These are phyloP conservation scores for Exophiala xenobiotica DNA, from an alignment of 2,329 filamentous ascomycete species.

Conservation along the genomic window DNA sequence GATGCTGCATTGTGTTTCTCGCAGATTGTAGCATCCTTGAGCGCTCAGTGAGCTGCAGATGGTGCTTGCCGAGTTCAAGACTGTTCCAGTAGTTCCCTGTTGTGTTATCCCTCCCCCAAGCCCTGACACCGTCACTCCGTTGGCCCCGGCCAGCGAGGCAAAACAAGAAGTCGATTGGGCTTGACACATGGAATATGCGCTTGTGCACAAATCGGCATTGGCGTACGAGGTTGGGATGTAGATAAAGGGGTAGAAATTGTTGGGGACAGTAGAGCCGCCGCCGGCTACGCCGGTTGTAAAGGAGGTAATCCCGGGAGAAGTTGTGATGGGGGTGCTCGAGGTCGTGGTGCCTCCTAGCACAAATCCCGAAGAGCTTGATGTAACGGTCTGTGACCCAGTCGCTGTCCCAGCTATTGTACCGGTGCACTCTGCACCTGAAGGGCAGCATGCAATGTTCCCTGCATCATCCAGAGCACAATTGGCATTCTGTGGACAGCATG, in stretches of 20 bases:
- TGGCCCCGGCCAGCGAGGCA: conserved; percentile 47
- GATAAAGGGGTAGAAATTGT: conserved; percentile 53
- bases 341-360: conserved; percentile 30
- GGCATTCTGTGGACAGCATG: conserved; percentile 56
- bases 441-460: conserved; percentile 63
- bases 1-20: conserved; percentile 46
- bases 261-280: conserved; percentile 35
- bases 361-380: conserved; percentile 28
- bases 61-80: conserved; percentile 41
- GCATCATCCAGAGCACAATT: conserved; percentile 57
- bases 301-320: conserved; percentile 34
- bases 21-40: conserved; percentile 50
- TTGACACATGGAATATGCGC: conserved; percentile 55
- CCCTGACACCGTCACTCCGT: conserved; percentile 53
- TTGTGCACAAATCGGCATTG: conserved; percentile 52
- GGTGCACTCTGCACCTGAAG: conserved; percentile 57
- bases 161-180: conserved; percentile 47
- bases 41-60: conserved; percentile 49
- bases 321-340: conserved; percentile 33
- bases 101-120: conserved; percentile 48
- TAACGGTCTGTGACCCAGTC: conserved; percentile 11
- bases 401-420: conserved; percentile 46
- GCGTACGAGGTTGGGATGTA: conserved; percentile 55
- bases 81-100: conserved; percentile 43
- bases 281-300: conserved; percentile 40